phyloP scores from a whole-genome alignment of 305 asterid genomes.

The Withania somnifera region DNA sequence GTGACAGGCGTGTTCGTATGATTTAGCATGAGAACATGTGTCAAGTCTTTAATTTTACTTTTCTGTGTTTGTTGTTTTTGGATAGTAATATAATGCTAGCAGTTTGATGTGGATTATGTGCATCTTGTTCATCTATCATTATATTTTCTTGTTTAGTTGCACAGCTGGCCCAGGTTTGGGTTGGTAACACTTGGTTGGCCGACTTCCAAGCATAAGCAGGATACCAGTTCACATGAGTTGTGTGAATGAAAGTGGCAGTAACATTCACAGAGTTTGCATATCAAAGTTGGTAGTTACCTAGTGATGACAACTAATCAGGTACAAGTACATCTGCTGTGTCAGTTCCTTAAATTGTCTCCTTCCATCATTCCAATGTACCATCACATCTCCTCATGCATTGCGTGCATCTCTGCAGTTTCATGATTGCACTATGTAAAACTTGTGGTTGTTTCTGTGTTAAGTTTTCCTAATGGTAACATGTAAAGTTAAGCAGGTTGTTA shows the following conservation, averaged over 20 bases:
- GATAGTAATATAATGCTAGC: neutral
- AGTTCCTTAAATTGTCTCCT: neutral
- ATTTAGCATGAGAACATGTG: neutral
- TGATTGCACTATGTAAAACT: neutral
- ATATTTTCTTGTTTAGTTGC: neutral
- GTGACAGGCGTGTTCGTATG: neutral
- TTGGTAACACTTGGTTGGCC: neutral
- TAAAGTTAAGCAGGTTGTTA: neutral
- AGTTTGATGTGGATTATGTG: neutral
- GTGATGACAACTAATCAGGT: neutral
- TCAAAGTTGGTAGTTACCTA: neutral
- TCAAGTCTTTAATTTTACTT: neutral
- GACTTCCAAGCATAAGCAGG: neutral
- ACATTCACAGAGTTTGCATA: neutral
- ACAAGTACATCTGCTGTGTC: neutral
- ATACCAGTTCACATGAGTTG: neutral
- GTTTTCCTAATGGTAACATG: neutral
- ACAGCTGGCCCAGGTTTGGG: neutral
- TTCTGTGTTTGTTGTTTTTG: neutral
- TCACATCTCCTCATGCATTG: neutral
- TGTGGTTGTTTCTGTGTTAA: neutral
- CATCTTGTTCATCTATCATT: neutral
- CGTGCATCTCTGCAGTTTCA: neutral
- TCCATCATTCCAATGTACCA: neutral
- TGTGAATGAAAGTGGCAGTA: neutral